Evolutionary conservation across 2,329 filamentous ascomycete genomes (phyloP).

Genomic region (Pseudogymnoascus sp.): DNA sequence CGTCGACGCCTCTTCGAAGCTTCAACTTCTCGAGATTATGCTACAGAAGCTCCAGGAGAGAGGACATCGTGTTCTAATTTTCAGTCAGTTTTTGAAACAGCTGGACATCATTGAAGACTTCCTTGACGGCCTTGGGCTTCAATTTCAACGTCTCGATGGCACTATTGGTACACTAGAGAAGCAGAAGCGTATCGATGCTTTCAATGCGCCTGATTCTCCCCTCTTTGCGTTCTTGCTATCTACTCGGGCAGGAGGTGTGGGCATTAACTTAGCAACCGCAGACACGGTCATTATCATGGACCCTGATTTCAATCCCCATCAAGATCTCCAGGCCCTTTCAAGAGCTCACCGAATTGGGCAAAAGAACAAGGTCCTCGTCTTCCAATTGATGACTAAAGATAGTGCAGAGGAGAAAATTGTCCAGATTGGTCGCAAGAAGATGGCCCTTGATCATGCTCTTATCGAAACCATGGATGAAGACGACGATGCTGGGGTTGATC

Average conservation of each 20-base stretch:
- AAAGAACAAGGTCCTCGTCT: slow-evolving; percentile 90
- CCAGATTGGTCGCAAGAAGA: slow-evolving; percentile 90
- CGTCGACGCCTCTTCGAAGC: slow-evolving; percentile 84
- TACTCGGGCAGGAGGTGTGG: slow-evolving; percentile 89
- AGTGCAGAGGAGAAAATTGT: slow-evolving; percentile 94
- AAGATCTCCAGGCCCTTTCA: slow-evolving; percentile 92
- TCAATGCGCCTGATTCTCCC: slow-evolving; percentile 75
- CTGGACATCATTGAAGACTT: slow-evolving; percentile 92
- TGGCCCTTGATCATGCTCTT: slow-evolving; percentile 88
- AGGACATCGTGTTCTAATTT: slow-evolving; percentile 86
- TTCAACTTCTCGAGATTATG: slow-evolving; percentile 76
- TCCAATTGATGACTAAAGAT: slow-evolving; percentile 84
- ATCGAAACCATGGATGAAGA: slow-evolving; percentile 86
- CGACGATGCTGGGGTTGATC: slow-evolving; percentile 69
- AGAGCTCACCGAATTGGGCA: slow-evolving; percentile 95
- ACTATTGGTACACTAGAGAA: slow-evolving; percentile 73
- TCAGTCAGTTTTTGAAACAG: slow-evolving; percentile 89
- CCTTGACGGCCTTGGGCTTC: slow-evolving; percentile 63
- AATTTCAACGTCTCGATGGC: slow-evolving; percentile 81
- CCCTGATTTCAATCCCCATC: slow-evolving; percentile 93
- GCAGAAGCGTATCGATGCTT: slow-evolving; percentile 88
- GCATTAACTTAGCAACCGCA: slow-evolving; percentile 93
- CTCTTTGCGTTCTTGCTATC: slow-evolving; percentile 90
- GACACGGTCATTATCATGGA: slow-evolving; percentile 98
- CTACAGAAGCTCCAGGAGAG: slow-evolving; percentile 78